Base-by-base conservation (phyloP, 768 basidiomycete genomes). In the Lepiota venenata region DNA sequence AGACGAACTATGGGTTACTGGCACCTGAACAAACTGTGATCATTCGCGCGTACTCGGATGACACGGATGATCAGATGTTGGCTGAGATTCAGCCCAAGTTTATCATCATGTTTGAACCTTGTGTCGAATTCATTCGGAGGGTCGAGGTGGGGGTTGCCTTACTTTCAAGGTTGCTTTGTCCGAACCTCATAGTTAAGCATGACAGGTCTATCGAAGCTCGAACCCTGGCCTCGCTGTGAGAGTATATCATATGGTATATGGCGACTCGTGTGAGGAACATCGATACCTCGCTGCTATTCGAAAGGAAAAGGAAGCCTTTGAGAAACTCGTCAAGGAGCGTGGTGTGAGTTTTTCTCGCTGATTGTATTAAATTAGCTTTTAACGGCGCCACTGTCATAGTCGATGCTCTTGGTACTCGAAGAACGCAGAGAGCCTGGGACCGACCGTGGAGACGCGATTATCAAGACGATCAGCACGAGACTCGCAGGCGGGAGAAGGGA, bases 101-200 rank as follows among this genome's bases (percentile, higher is more conserved):
- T 64, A 87, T 99, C 49, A 84, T 98, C 44, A 92, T 98, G 88
- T 93, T 88, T 59, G 97, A 99, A 64, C 94, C 96, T 2, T 90
- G 85, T 61, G 87, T 93, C 65, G 90, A 96, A 49, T 99, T 98
- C 61, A 82, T 98, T 36, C 78, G 97, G 22, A 80, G 97, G 1
- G 78, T 99, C 21, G 95, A 99, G 78, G 95, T 92, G 50, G 51
- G n/a, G n/a, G 80, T 21, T 2, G 15, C 20, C 46, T 11, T 39
- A 6, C 42, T 9, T 39, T 38, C 15, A 15, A 35, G 2, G 5
- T 18, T 38, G 36, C 20, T 45, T 18, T n/a, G n/a, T 41, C n/a
- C 22, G 10, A 22, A 46, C 20, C n/a, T 15, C 12, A 47, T 41
- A 18, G 11, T 14, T 2, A 29, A 40, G 45, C 38, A n/a, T 4